Evolutionary conservation across 108 stramenopile species (phyloP).

Genomic region (Pseudonitzschia multiseries): DNA sequence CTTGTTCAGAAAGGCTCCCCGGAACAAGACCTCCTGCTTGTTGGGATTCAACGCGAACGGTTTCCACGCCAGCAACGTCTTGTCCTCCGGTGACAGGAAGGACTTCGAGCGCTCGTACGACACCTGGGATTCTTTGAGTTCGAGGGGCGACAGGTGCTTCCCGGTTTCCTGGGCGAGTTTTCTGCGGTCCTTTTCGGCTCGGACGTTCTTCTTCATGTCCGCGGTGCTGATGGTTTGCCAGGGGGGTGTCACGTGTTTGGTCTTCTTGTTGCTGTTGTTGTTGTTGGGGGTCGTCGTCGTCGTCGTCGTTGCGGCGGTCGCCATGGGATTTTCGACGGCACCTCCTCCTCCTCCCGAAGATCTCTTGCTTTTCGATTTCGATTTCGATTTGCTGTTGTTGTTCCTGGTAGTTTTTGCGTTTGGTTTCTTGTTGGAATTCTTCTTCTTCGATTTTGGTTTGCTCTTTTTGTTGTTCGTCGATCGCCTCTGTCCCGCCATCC

Average conservation of each 20-base stretch:
- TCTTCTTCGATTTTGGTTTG: slow-evolving; percentile 8
- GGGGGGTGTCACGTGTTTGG: slow-evolving; percentile 49
- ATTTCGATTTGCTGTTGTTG: neutral
- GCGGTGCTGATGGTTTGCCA: slow-evolving; percentile 75
- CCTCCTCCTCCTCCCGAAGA: neutral
- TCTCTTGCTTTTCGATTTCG: slow-evolving; percentile 25
- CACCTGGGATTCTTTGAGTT: slow-evolving; percentile 27
- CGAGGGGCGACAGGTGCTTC: slow-evolving; percentile 16
- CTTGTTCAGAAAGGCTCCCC: slow-evolving; percentile 64
- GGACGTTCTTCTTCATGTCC: slow-evolving; percentile 63
- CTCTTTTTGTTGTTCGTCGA: slow-evolving; percentile 12
- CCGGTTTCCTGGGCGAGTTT: slow-evolving; percentile 50
- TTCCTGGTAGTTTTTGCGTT: neutral
- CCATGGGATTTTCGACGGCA: slow-evolving; percentile 1
- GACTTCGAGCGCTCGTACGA: slow-evolving; percentile 41
- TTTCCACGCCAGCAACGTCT: slow-evolving; percentile 69
- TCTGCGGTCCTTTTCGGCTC: slow-evolving; percentile 62
- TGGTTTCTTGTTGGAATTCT: slow-evolving; percentile 16
- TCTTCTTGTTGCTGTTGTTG: slow-evolving; percentile 23
- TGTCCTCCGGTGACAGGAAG: slow-evolving; percentile 52
- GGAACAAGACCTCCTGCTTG: slow-evolving; percentile 44
- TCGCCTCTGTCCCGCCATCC: neutral
- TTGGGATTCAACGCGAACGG: slow-evolving; percentile 52
- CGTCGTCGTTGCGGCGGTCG: neutral
- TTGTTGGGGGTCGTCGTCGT: neutral